Conservation (phyloP, 257 asterid species). For the Leonotis leonurus region DNA sequence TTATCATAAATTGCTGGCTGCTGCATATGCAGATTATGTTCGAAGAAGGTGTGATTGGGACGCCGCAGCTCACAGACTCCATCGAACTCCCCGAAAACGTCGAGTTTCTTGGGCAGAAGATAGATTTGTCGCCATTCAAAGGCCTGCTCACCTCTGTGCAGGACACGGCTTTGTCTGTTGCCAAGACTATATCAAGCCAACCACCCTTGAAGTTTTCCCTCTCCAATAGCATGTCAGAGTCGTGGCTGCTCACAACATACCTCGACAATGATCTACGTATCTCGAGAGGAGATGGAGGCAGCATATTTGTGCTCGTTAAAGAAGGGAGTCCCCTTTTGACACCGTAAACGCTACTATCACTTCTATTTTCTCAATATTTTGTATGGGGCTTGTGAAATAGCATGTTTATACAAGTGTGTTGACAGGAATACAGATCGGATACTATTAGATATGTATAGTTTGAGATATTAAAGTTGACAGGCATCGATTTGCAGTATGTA, state of each 20-base stretch:
- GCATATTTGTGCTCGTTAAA: slow-evolving; percentile 66
- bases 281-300: slow-evolving; percentile 79
- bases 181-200: slow-evolving; percentile 48
- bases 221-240: slow-evolving; percentile 39
- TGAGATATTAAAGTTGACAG: too few relatives aligned
- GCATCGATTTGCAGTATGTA: too few relatives aligned
- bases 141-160: slow-evolving; percentile 59
- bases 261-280: slow-evolving; percentile 69
- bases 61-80: slow-evolving; percentile 78
- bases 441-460: too few relatives aligned
- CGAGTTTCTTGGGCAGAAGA: slow-evolving; percentile 56
- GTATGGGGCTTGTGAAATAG: too few relatives aligned
- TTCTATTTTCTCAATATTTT: too few relatives aligned
- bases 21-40: slow-evolving; percentile 72
- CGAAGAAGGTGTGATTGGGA: slow-evolving; percentile 72
- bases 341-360: too few relatives aligned
- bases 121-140: slow-evolving; percentile 68
- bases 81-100: slow-evolving; percentile 57
- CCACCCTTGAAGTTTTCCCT: slow-evolving; percentile 72
- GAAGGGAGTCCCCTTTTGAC: slow-evolving; percentile 63
- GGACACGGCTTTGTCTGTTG: slow-evolving; percentile 78
- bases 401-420: too few relatives aligned
- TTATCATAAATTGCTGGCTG: too few relatives aligned
- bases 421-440: too few relatives aligned
- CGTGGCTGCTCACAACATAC: slow-evolving; percentile 83